Conservation (phyloP, 2,329 filamentous ascomycete species). For the Colletotrichum musae region DNA sequence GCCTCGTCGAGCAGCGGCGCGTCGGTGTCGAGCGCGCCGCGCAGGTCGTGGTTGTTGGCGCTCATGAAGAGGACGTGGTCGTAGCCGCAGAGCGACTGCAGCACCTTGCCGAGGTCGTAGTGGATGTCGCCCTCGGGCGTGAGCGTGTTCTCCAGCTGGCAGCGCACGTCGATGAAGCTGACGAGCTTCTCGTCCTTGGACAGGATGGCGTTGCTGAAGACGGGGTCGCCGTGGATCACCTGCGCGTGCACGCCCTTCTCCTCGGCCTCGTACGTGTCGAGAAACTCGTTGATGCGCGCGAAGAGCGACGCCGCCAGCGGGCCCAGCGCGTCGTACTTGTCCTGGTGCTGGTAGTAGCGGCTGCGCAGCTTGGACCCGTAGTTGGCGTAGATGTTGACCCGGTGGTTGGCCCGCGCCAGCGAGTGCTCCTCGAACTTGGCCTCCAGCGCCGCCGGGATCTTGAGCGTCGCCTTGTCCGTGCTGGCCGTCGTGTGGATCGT, state of each 20-base stretch:
- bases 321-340: constrained; percentile 46
- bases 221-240: constrained; percentile 49
- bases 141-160: constrained; percentile 46
- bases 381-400: constrained; percentile 48
- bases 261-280: constrained; percentile 49
- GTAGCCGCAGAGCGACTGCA: constrained; percentile 50
- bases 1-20: constrained; percentile 46
- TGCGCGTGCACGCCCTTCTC: constrained; percentile 45
- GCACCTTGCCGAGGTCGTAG: constrained; percentile 50
- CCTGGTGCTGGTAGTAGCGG: constrained; percentile 43
- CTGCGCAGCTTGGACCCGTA: constrained; percentile 45
- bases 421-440: constrained; percentile 45
- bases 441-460: constrained; percentile 44
- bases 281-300: constrained; percentile 46
- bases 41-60: constrained; percentile 42
- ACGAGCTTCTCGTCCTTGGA: constrained; percentile 46
- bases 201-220: constrained; percentile 50
- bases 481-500: constrained; percentile 44
- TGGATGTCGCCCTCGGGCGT: constrained; percentile 49
- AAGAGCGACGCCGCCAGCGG: constrained; percentile 45
- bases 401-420: constrained; percentile 40
- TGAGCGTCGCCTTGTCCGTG: constrained; percentile 41
- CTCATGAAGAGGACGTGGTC: constrained; percentile 48
- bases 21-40: constrained; percentile 37
- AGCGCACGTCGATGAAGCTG: constrained; percentile 49